phyloP scores from a whole-genome alignment of 495 filamentous ascomycete genomes.

The Lasiosphaeris hirsuta region DNA sequence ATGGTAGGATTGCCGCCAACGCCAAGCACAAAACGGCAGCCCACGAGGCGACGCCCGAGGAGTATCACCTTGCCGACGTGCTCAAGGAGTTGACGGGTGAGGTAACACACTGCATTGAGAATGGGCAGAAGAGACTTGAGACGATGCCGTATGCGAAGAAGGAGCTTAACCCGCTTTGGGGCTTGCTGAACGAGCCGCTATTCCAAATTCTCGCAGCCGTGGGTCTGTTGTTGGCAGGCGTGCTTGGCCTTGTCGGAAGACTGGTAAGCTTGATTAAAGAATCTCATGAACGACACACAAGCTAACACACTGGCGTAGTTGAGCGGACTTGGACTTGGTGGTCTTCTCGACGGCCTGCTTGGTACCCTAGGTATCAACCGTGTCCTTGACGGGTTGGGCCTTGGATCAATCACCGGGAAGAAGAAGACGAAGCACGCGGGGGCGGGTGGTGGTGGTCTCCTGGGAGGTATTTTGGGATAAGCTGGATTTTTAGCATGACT shows the following conservation, averaged over 20 bases:
- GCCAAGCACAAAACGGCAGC: slow-evolving; percentile 79
- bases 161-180: slow-evolving; percentile 86
- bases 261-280: slow-evolving; percentile 39
- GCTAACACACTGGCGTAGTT: slow-evolving; percentile 39
- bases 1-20: slow-evolving; percentile 78
- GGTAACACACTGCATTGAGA: slow-evolving; percentile 74
- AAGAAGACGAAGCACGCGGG: slow-evolving; percentile 38
- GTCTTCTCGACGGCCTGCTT: slow-evolving; percentile 72
- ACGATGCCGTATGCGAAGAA: slow-evolving; percentile 95
- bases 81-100: slow-evolving; percentile 70
- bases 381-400: slow-evolving; percentile 68
- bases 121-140: slow-evolving; percentile 78
- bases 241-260: slow-evolving; percentile 74
- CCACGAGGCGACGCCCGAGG: slow-evolving; percentile 81
- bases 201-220: slow-evolving; percentile 94
- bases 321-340: slow-evolving; percentile 79
- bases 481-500: not conserved
- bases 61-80: slow-evolving; percentile 77
- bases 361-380: slow-evolving; percentile 78
- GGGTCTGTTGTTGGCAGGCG: slow-evolving; percentile 76
- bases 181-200: slow-evolving; percentile 74
- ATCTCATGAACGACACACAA: not conserved
- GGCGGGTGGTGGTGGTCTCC: slow-evolving; percentile 18
- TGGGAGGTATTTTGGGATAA: slow-evolving; percentile 28
- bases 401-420: slow-evolving; percentile 56